A percentile compares a stretch with the other conserved stretches of the same genome.
Conservation (phyloP, 371 early-diverging fungal genomes). For the Dichotomocladium elegans region DNA sequence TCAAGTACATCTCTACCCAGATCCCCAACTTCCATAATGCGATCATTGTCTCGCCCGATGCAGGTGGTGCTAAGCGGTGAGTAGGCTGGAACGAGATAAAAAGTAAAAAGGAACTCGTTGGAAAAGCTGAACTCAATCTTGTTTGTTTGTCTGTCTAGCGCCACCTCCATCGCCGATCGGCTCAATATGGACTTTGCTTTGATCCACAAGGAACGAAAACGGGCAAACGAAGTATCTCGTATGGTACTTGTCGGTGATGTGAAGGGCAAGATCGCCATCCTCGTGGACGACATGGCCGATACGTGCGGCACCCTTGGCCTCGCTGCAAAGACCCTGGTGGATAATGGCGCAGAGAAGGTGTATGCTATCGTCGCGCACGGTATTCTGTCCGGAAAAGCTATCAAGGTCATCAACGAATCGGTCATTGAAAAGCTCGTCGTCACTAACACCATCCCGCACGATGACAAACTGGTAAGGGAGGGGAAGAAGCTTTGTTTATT, state of each 20-base stretch:
- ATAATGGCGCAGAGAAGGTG: conserved; percentile 87
- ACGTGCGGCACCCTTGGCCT: conserved; percentile 93
- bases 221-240: conserved; percentile 91
- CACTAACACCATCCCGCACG: conserved; percentile 93
- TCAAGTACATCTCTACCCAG: conserved; percentile 86
- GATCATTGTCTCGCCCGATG: conserved; percentile 95
- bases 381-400: conserved; percentile 89
- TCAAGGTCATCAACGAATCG: conserved; percentile 84
- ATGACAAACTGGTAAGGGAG: conserved; percentile 66
- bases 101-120: background rate
- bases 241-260: conserved; percentile 98
- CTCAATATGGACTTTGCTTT: conserved; percentile 94
- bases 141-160: conserved; percentile 49
- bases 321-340: conserved; percentile 88
- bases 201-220: conserved; percentile 96
- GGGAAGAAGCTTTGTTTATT: background rate
- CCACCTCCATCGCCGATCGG: conserved; percentile 94
- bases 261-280: conserved; percentile 80
- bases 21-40: conserved; percentile 80
- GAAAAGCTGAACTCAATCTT: background rate
- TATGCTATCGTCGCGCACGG: conserved; percentile 96
- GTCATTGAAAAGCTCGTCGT: conserved; percentile 82
- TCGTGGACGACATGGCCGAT: conserved; percentile 98
- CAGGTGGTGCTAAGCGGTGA: conserved; percentile 97
- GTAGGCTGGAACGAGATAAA: background rate